A percentile compares a stretch with the other conserved stretches of the same genome.
phyloP scores from a whole-genome alignment of 2,329 filamentous ascomycete genomes.

The Phoma sp. region DNA sequence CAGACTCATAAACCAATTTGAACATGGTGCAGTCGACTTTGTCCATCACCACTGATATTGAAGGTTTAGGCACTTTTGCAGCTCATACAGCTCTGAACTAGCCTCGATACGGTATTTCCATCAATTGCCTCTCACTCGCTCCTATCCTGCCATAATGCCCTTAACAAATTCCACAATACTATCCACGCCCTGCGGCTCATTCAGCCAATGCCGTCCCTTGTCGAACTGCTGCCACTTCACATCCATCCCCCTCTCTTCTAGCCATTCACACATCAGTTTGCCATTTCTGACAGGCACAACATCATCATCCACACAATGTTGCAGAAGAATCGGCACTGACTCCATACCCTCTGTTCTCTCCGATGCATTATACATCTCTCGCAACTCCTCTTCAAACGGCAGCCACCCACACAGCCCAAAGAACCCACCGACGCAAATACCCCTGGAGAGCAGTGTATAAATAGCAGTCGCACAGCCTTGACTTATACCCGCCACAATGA shows the following conservation, averaged over 20 bases:
- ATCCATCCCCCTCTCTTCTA: slow-evolving; percentile 47
- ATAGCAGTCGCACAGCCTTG: slow-evolving; percentile 34
- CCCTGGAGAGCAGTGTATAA: slow-evolving; percentile 12
- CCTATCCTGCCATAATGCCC: not conserved
- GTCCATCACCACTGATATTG: too few relatives aligned
- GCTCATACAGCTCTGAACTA: too few relatives aligned
- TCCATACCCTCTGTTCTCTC: not conserved
- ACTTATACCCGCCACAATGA: slow-evolving; percentile 34
- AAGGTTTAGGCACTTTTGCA: too few relatives aligned
- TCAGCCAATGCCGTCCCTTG: slow-evolving; percentile 56
- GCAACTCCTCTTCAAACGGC: slow-evolving; percentile 20
- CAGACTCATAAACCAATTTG: too few relatives aligned
- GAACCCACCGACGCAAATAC: slow-evolving; percentile 22
- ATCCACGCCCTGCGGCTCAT: slow-evolving; percentile 58
- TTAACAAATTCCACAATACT: slow-evolving; percentile 47
- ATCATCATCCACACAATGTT: slow-evolving; percentile 53
- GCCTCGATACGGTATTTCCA: too few relatives aligned
- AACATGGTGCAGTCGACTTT: too few relatives aligned
- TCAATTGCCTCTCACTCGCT: too few relatives aligned
- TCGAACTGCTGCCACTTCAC: slow-evolving; percentile 53
- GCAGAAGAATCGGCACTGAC: slow-evolving; percentile 55
- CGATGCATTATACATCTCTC: not conserved
- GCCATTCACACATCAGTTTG: slow-evolving; percentile 40
- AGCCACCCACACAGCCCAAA: slow-evolving; percentile 35
- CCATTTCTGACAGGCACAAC: slow-evolving; percentile 52